Base-by-base conservation (phyloP, 139 green algal species). In the Picochlorum costavermella region DNA sequence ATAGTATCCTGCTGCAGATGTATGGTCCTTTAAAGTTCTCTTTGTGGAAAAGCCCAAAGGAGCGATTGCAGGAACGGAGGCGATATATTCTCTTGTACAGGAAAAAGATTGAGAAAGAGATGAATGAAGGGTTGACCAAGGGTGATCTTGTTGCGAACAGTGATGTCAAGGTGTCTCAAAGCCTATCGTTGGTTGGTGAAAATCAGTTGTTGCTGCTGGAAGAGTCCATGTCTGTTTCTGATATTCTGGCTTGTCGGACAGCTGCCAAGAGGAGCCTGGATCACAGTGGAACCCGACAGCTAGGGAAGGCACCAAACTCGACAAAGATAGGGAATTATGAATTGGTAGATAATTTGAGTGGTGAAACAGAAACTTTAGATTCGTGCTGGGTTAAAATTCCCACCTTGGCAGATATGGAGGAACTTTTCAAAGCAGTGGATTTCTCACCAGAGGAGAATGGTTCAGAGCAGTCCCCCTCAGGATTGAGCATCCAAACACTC, bases 391-490 rank as follows among this genome's bases (percentile, higher is more conserved):
- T 70, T 44, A 37, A 63, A 3, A 43, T 60, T 25, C 77, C 75
- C 2, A 72, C 67, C 20, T 67, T 78, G 45, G 37, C 49, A 0
- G 74, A 82, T 12, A 64, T 84, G 11, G 55, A 62, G 29, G 65
- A 80, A 60, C 51, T 84, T 40, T 76, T 69, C 36, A 14, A 58
- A 4, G 65, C 71, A 3, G 57, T 83, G 4, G 61, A 77, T 26
- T 70, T 82, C n/a, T 49, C 77, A 23, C 76, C 60, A 2, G 70
- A 76, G 5, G 36, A 68, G 40, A 31, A 60, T 58, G 46, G 5
- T 40, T 5, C 33, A 13, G 33, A 40, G 33, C 33, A 40, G 33
- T 40, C 33, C 10, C 11, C 33, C 1, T 40, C 33, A 40, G 33
- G 33, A 8, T 13, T 40, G 33, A 40, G 11, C 33, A 40, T 40